Evolutionary conservation across 345 rosid genomes (phyloP).

Genomic region (Draba incana): DNA sequence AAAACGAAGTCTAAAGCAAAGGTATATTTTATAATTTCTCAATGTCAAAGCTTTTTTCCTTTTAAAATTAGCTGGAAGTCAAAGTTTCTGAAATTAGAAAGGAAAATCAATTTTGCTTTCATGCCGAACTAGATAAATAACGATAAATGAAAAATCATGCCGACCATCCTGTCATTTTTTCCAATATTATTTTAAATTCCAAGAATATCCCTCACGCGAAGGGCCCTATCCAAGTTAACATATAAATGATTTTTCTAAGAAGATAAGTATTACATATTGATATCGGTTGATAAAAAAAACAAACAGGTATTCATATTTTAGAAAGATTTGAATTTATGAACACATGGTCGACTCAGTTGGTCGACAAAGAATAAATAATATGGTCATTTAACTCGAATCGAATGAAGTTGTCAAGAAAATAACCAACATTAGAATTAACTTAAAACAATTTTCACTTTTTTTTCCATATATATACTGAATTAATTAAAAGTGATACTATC

Average conservation of each 20-base stretch:
- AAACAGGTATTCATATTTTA: not conserved
- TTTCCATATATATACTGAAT: too few species aligned
- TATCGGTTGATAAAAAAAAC: too few species aligned
- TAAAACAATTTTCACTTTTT: too few species aligned
- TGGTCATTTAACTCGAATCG: too few species aligned
- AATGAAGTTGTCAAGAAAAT: not conserved
- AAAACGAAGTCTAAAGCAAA: slow-evolving; percentile 15
- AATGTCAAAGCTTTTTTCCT: slow-evolving; percentile 24
- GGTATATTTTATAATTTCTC: not conserved
- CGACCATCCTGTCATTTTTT: slow-evolving; percentile 36
- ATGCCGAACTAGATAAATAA: slow-evolving; percentile 20
- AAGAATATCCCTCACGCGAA: slow-evolving; percentile 3
- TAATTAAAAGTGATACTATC: too few species aligned
- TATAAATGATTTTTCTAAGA: not conserved
- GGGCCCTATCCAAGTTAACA: not conserved
- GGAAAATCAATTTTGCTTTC: slow-evolving; percentile 29
- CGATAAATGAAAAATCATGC: slow-evolving; percentile 26
- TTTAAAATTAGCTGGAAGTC: slow-evolving; percentile 1
- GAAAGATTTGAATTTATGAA: not conserved
- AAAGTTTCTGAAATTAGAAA: slow-evolving; percentile 39
- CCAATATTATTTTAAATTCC: not conserved
- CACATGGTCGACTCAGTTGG: slow-evolving; percentile 11
- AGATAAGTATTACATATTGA: not conserved
- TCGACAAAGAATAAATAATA: not conserved
- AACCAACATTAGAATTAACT: not conserved